Conservation (phyloP, 768 basidiomycete species). For the Lyophyllum decastes region DNA sequence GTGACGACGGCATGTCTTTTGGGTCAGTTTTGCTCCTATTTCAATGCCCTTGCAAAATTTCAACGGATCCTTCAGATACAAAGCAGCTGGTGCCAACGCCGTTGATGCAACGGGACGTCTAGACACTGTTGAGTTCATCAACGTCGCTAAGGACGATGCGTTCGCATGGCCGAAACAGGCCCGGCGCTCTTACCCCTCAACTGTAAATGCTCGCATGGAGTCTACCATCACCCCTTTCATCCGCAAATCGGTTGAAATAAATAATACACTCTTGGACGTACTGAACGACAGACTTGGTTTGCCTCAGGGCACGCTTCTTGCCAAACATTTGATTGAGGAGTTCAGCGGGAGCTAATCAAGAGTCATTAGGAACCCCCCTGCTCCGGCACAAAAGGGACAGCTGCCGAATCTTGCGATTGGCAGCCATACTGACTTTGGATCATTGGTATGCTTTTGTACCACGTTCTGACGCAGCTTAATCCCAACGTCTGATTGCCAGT, state of each 20-base stretch:
- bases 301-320: constrained; percentile 45
- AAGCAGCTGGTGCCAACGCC: constrained; percentile 62
- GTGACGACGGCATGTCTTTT: constrained; percentile 42
- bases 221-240: constrained; percentile 56
- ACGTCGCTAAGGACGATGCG: constrained; percentile 69
- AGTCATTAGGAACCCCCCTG: constrained; percentile 50
- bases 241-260: constrained; percentile 56
- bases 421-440: constrained; percentile 74
- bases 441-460: constrained; percentile 44
- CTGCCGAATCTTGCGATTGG: constrained; percentile 39
- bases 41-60: not conserved
- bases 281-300: constrained; percentile 60
- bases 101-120: constrained; percentile 58
- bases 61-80: constrained; percentile 44
- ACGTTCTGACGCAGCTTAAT: not conserved
- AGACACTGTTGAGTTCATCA: constrained; percentile 66
- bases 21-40: constrained; percentile 28
- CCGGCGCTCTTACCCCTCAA: constrained; percentile 57
- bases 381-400: constrained; percentile 34
- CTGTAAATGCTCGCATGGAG: constrained; percentile 50
- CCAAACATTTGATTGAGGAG: constrained; percentile 44
- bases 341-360: constrained; percentile 60
- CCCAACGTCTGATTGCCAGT: constrained; percentile 29
- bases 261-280: constrained; percentile 50
- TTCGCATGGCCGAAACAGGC: constrained; percentile 55